Evolutionary conservation across 768 basidiomycete species (phyloP), one percentile per base, ranked within the genome.

Genomic region (Phanerochaete sordida): DNA sequence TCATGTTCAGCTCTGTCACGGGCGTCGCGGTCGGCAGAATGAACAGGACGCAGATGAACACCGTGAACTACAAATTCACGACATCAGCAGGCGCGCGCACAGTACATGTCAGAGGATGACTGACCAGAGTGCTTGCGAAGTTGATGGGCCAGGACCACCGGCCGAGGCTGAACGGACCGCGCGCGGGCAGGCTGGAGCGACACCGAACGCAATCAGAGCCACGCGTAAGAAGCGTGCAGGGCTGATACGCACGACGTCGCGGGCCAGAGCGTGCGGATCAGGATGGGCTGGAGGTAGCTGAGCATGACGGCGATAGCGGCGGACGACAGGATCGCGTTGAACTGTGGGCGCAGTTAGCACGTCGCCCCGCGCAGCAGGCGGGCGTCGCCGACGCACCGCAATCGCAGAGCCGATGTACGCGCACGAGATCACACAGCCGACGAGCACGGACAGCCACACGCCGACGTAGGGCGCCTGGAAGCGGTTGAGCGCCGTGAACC

Each of bases 281-380:
- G 73, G 60, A 85, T 82, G 12, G 83, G 84, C 62, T 84, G 81
- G 23, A 83, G 60, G 64, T 85, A 85, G 57, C 81, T 77, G 47
- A 84, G 73, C 81, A 85, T 83, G 2, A 83, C 82, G 2, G 83
- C 75, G 62, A 85, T 80, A 1, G 81, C 81, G 9, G 81, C 82
- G 27, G 81, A 83, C 2, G 81, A 82, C 27, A 84, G 53, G 58
- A 84, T 83, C 2, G 81, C 83, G 51, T 84, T 82, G 66, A 84
- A 83, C 81, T 77, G 4, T 26, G 13, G 28, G 3, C 28, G n/a
- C n/a, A 12, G 30, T 51, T 16, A 51, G 50, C 6, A 51, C 19
- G 16, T 2, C 16, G 50, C 4, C 9, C 30, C 11, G 48, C n/a
- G 13, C 48, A 26, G 16, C 5, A 21, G 13, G 4, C 24, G 4